Evolutionary conservation across 257 asterid species (phyloP), one percentile per base, ranked within the genome.

Genomic region (Fraxinus anomala): DNA sequence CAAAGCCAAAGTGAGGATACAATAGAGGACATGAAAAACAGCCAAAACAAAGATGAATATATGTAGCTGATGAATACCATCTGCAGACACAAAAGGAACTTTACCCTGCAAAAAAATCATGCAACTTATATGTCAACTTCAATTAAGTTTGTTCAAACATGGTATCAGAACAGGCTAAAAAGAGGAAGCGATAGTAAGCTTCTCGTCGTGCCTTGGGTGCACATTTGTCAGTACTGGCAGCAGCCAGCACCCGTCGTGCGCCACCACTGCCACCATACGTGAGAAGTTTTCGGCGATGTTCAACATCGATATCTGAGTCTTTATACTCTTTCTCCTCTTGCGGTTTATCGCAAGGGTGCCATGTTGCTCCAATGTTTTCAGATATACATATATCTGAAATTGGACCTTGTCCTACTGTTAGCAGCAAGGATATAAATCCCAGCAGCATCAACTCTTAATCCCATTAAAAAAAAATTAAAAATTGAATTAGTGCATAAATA

Each of bases 31-130:
- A 40, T 93, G 98, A 67, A 88, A 91, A 70, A 91, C 73, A 9
- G 98, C 98, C 89, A 94, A 79, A 16, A 89, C 94, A 42, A 94
- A 94, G 73, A 94, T 92, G 87, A 94, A 94, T n/a, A 91, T 91
- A 51, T 94, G 96, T 14, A 94, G 88, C 80, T 94, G 97, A 80
- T 92, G 93, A 56, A 94, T 91, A 1, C 93, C 96, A 69, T 93
- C 92, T 0, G 90, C 31, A 9, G 98, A 93, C 54, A 93, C 86
- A 81, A 93, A 87, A 0, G 96, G 86, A 0, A 92, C 96, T 82
- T 88, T 80, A 4, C 91, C 96, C 98, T 93, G 93, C 44, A 81
- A 74, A 77, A 33, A 31, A 49, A 13, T 63, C 31, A 63, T 11
- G 31, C 19, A 63, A 24, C 23, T 61, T 24, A 23, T 24, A 54